These are phyloP conservation scores for Cystofilobasidium capitatum DNA, from an alignment of 768 basidiomycete genomes.

Conservation along the genomic window DNA sequence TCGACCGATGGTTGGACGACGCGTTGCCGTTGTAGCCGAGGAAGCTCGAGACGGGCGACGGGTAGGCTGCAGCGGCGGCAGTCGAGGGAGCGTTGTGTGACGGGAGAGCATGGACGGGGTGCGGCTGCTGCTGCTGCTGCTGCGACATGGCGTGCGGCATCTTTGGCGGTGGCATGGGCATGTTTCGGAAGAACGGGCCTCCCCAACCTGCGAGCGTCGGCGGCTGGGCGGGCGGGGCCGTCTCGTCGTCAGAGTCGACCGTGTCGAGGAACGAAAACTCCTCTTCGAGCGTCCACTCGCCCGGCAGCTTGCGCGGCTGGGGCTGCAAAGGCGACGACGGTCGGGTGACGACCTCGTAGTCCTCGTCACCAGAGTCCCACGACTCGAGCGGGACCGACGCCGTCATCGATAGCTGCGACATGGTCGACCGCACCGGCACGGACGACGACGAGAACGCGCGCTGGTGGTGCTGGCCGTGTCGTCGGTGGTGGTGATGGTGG, in stretches of 20 bases:
- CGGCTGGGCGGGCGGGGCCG: constrained; percentile 1
- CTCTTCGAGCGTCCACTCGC: constrained; percentile 25
- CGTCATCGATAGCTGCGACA: constrained; percentile 4
- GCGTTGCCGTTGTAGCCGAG: background rate
- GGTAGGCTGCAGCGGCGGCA: constrained; percentile 13
- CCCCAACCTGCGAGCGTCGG: constrained; percentile 23
- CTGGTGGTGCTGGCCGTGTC: background rate
- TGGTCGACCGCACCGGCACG: constrained; percentile 12
- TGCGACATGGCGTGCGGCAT: background rate
- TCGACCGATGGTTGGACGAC: background rate
- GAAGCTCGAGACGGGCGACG: constrained; percentile 12
- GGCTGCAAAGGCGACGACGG: constrained; percentile 5
- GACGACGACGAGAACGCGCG: constrained; percentile 16
- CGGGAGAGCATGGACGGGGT: background rate
- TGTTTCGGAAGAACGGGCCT: constrained; percentile 24
- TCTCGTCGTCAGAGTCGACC: constrained; percentile 17
- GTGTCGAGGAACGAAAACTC: constrained; percentile 27
- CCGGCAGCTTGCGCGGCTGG: constrained; percentile 9
- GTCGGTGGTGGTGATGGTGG: background rate
- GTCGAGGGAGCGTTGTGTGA: background rate
- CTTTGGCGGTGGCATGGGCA: constrained; percentile 13
- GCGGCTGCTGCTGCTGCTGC: background rate
- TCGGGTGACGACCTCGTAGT: constrained; percentile 21
- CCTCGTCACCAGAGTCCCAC: constrained; percentile 22
- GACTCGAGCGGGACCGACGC: constrained; percentile 1